phyloP scores from a whole-genome alignment of 345 rosid species.

The Eucalyptus viminalis region DNA sequence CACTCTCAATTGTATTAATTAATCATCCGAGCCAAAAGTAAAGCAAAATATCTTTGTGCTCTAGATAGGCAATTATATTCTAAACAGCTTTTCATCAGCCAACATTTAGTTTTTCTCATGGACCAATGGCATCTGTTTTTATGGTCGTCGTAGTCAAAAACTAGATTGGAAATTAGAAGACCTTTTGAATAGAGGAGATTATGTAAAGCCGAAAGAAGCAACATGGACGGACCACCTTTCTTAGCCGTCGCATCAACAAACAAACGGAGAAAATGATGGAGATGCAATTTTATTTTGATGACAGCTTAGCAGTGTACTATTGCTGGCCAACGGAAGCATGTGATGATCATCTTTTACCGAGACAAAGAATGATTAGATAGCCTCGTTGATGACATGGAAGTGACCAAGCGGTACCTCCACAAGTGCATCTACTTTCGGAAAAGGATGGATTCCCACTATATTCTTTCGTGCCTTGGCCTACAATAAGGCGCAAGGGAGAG shows the following conservation, averaged over 20 bases:
- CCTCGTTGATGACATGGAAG: too few relatives aligned
- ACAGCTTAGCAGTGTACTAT: too few relatives aligned
- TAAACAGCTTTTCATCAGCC: neutral
- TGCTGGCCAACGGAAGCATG: too few relatives aligned
- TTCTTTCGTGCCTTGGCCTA: too few relatives aligned
- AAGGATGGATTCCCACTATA: too few relatives aligned
- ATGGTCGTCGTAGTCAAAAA: neutral
- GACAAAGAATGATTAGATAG: too few relatives aligned
- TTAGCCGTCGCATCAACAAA: neutral
- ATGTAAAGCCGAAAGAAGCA: neutral
- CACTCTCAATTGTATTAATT: neutral
- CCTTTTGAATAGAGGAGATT: neutral
- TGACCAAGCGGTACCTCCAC: too few relatives aligned
- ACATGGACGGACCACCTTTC: neutral
- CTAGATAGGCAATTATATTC: neutral
- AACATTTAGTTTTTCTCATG: neutral
- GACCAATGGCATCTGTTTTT: neutral
- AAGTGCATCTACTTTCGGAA: too few relatives aligned
- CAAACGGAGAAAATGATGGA: neutral
- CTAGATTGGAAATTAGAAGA: neutral
- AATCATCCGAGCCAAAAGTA: neutral
- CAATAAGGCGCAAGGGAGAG: too few relatives aligned
- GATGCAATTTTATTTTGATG: neutral
- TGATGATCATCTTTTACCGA: too few relatives aligned
- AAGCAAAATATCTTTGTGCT: neutral